A percentile compares a stretch with the other conserved stretches of the same genome.
phyloP scores from a whole-genome alignment of 2,329 filamentous ascomycete species.

The Monosporascus sp. region DNA sequence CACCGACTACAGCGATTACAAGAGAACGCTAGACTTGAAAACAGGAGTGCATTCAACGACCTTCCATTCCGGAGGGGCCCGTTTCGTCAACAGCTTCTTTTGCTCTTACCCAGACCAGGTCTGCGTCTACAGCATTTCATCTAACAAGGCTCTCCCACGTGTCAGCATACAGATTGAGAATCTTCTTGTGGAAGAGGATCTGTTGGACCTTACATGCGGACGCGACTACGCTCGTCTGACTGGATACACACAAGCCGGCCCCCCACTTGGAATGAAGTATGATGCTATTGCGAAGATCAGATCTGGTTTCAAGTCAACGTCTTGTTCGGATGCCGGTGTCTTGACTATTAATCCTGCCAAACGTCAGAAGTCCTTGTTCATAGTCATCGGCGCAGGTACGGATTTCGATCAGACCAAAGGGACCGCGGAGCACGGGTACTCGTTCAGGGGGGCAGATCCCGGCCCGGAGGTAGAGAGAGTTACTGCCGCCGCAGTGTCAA shows the following conservation, averaged over 20 bases:
- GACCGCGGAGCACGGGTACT: conserved; percentile 35
- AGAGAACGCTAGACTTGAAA: conserved; percentile 36
- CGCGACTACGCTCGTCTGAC: conserved; percentile 24
- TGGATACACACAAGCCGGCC: conserved; percentile 33
- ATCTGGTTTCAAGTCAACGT: conserved; percentile 7
- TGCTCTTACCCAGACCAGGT: conserved; percentile 39
- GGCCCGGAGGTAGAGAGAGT: conserved; percentile 28
- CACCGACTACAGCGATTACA: conserved; percentile 27
- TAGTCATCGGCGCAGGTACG: conserved; percentile 40
- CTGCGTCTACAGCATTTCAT: conserved; percentile 21
- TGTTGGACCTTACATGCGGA: conserved; percentile 28
- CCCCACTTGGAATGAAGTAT: conserved; percentile 39
- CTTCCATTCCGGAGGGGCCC: conserved; percentile 27
- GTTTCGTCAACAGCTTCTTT: conserved; percentile 31
- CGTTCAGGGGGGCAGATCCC: conserved; percentile 44
- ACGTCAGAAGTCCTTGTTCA: conserved; percentile 20
- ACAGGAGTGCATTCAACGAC: conserved; percentile 33
- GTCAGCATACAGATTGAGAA: conserved; percentile 39
- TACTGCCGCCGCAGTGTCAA: conserved; percentile 26
- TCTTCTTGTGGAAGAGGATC: conserved; percentile 21
- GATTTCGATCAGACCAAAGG: conserved; percentile 47
- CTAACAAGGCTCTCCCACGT: conserved; percentile 27
- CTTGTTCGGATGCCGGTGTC: conserved; percentile 13
- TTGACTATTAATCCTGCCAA: conserved; percentile 23
- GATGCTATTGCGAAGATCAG: conserved; percentile 30